Evolutionary conservation across 371 early-diverging fungal species (phyloP).

Genomic region (Choanephora cucurbitarum): DNA sequence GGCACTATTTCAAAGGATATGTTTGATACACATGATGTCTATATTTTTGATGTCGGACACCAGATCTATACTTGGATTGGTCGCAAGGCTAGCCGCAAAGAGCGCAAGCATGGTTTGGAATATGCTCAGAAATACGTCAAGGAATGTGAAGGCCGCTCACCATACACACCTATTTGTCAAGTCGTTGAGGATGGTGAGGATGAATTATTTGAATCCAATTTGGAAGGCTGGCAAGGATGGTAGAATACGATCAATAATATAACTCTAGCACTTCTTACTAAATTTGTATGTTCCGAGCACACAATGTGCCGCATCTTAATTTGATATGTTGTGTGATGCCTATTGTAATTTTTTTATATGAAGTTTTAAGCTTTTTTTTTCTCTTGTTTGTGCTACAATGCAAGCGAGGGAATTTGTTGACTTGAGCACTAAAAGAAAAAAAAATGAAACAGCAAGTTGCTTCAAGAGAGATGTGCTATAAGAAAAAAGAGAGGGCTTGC

Average conservation of each 20-base stretch:
- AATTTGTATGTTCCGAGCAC: constrained; percentile 7
- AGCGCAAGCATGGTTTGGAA: constrained; percentile 58
- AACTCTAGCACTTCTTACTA: constrained; percentile 1
- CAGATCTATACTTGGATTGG: constrained; percentile 72
- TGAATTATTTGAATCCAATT: constrained; percentile 52
- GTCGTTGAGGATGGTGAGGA: constrained; percentile 72
- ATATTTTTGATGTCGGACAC: constrained; percentile 60
- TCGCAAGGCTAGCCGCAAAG: constrained; percentile 56
- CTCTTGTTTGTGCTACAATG: too few relatives aligned
- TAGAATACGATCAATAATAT: constrained; percentile 21
- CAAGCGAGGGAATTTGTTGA: too few relatives aligned
- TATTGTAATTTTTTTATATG: too few relatives aligned
- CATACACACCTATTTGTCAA: constrained; percentile 66
- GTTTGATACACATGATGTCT: constrained; percentile 64
- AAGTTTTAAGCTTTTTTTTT: too few relatives aligned
- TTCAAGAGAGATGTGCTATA: too few relatives aligned
- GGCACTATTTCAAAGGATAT: constrained; percentile 45
- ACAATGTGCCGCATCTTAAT: constrained; percentile 2
- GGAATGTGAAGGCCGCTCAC: constrained; percentile 43
- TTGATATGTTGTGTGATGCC: constrained; percentile 7
- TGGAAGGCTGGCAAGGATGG: constrained; percentile 57
- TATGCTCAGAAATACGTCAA: constrained; percentile 67
- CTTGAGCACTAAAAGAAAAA: too few relatives aligned
- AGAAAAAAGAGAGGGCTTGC: background rate
- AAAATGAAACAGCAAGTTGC: too few relatives aligned